Percentiles rank a stretch among this genome's conserved stretches.
phyloP scores from a whole-genome alignment of 306 rosid species.

The Lathyrus tuberosus region DNA sequence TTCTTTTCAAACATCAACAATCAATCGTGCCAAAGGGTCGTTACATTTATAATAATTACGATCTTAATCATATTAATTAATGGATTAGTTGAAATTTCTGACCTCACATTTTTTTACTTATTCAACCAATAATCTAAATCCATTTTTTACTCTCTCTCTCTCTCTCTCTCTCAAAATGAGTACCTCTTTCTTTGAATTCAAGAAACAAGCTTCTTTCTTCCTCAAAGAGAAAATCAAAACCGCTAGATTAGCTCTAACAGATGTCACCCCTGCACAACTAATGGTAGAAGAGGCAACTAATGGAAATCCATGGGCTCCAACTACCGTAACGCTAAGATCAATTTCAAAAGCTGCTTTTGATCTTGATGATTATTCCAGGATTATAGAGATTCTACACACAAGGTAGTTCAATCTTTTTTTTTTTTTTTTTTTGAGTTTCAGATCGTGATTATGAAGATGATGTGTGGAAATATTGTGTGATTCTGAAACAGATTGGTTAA shows the following conservation, averaged over 20 bases:
- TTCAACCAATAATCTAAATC: constrained; percentile 18
- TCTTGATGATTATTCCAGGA: constrained; percentile 79
- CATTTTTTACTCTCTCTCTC: neutral
- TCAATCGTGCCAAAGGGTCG: constrained; percentile 28
- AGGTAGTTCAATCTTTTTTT: constrained; percentile 35
- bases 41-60: constrained; percentile 15
- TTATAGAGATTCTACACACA: constrained; percentile 59
- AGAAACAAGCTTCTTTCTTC: constrained; percentile 92
- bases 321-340: constrained; percentile 66
- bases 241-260: constrained; percentile 93
- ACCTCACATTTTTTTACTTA: constrained; percentile 24
- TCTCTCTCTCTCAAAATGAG: constrained; percentile 37
- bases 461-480: neutral
- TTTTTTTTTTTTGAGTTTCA: neutral
- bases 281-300: constrained; percentile 83
- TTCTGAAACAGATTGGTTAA: constrained; percentile 57
- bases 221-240: constrained; percentile 88
- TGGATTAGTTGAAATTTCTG: constrained; percentile 47
- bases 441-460: neutral
- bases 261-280: constrained; percentile 85
- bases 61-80: neutral
- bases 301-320: constrained; percentile 77
- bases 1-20: constrained; percentile 15
- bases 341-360: constrained; percentile 98
- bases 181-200: constrained; percentile 72